These are phyloP conservation scores for Hypoxylon sp. DNA, from an alignment of 2,329 filamentous ascomycete genomes.

Conservation along the genomic window DNA sequence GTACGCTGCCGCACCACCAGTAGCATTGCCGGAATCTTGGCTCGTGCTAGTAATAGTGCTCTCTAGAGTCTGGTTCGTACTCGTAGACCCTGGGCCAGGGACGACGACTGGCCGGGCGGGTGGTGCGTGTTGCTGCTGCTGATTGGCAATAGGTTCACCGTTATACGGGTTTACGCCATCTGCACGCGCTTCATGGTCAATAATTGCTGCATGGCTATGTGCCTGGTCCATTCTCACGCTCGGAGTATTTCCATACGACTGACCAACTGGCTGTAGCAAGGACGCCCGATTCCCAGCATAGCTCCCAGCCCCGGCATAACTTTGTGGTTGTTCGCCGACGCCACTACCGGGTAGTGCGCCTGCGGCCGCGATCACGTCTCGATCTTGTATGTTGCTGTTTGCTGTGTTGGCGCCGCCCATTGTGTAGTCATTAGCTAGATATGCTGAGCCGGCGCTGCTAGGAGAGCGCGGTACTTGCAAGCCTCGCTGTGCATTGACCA, in stretches of 20 bases:
- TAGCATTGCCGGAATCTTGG: constrained; percentile 44
- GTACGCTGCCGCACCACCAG: constrained; percentile 38
- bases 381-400: constrained; percentile 59
- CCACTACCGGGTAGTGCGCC: constrained; percentile 67
- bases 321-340: constrained; percentile 52
- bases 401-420: constrained; percentile 43
- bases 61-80: constrained; percentile 38
- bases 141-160: constrained; percentile 58
- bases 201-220: constrained; percentile 65
- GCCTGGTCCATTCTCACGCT: constrained; percentile 64
- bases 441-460: constrained; percentile 83
- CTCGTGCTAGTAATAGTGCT: constrained; percentile 43
- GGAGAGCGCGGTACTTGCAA: constrained; percentile 84
- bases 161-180: constrained; percentile 73
- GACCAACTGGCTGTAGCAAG: constrained; percentile 48
- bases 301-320: neutral
- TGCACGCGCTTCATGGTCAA: constrained; percentile 65
- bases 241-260: constrained; percentile 63
- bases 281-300: constrained; percentile 46
- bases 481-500: constrained; percentile 82
- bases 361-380: constrained; percentile 72
- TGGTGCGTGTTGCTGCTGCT: constrained; percentile 36
- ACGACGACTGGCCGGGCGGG: constrained; percentile 43
- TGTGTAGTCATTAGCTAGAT: constrained; percentile 52
- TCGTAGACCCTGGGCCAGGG: constrained; percentile 39